Conservation (phyloP, 2,329 filamentous ascomycete species). For the Beauveria varroae region DNA sequence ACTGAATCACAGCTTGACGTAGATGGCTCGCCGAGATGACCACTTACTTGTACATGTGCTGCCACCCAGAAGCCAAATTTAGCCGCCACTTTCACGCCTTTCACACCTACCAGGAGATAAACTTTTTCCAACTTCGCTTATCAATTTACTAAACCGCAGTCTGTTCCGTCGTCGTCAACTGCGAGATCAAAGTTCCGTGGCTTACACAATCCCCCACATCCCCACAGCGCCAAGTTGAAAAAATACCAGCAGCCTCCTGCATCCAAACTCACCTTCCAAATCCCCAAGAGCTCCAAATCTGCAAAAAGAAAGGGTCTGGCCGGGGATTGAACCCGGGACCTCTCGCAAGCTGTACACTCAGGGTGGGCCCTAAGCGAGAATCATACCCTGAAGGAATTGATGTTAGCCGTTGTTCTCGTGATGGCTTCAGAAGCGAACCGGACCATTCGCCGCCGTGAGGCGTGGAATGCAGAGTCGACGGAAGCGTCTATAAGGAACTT, state of each 20-base stretch:
- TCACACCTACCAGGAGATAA: too few relatives aligned
- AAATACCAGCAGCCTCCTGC: background rate
- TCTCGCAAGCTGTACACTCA: constrained; percentile 27
- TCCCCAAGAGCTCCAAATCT: background rate
- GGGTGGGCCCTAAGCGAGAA: constrained; percentile 25
- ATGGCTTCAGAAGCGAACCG: background rate
- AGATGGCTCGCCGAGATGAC: too few relatives aligned
- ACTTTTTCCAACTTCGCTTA: too few relatives aligned
- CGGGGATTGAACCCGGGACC: constrained; percentile 40
- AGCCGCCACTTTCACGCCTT: too few relatives aligned
- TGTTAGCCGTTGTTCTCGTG: constrained; percentile 14
- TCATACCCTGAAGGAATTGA: constrained; percentile 19
- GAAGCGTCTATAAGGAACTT: background rate
- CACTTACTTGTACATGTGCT: too few relatives aligned
- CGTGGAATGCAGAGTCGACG: background rate
- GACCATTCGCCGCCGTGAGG: background rate
- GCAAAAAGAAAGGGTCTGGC: constrained; percentile 31
- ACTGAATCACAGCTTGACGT: too few relatives aligned
- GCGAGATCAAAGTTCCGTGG: background rate
- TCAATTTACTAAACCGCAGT: too few relatives aligned
- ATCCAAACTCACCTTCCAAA: background rate
- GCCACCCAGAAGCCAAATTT: too few relatives aligned
- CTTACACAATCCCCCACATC: background rate
- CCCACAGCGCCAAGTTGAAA: background rate
- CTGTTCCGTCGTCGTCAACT: too few relatives aligned